Evolutionary conservation across 176 grass and related monocot species (phyloP).

Genomic region (Carex scoparia): DNA sequence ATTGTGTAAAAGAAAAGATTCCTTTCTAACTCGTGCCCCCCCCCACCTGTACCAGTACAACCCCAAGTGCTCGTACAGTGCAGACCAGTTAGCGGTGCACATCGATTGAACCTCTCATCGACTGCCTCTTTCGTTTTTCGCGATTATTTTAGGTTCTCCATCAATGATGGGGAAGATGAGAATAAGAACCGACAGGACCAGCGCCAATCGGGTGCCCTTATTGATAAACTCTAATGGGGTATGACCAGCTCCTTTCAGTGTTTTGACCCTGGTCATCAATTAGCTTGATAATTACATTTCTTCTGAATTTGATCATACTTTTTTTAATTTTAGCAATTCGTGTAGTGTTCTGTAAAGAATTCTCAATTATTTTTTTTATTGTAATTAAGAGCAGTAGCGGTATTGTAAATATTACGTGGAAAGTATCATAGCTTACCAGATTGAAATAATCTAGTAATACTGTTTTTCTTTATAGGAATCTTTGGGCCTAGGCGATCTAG

Average conservation of each 20-base stretch:
- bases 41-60: neutral
- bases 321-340: neutral
- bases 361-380: neutral
- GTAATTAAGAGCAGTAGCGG: neutral
- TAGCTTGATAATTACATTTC: neutral
- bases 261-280: neutral
- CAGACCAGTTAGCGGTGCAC: neutral
- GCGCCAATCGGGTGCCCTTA: neutral
- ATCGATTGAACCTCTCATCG: neutral
- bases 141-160: neutral
- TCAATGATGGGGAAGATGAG: slow-evolving; percentile 12
- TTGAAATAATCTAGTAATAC: neutral
- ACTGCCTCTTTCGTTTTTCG: neutral
- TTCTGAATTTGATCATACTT: neutral
- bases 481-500: slow-evolving; percentile 48
- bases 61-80: neutral
- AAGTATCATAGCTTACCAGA: neutral
- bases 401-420: neutral
- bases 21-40: neutral
- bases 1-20: neutral
- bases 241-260: neutral
- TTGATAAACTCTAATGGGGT: slow-evolving; percentile 17
- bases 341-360: neutral
- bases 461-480: slow-evolving; percentile 41
- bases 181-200: neutral